Evolutionary conservation across 805 yeast species (phyloP).

Genomic region (Saccharomycopsis oosterbeekiorum): DNA sequence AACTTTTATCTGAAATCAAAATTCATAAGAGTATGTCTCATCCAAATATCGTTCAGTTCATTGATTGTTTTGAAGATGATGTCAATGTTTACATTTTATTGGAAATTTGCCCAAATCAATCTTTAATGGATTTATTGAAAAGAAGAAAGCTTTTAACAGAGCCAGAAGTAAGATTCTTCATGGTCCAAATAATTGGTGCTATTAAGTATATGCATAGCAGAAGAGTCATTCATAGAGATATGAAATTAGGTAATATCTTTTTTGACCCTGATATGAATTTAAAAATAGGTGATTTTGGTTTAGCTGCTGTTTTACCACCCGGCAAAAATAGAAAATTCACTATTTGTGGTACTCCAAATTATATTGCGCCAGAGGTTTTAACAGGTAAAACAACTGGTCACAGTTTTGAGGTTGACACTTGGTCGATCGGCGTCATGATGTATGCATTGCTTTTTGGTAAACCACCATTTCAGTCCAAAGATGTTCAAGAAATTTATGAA

Average conservation of each 20-base stretch:
- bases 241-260: slow-evolving; percentile 91
- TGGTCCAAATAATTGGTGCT: slow-evolving; percentile 92
- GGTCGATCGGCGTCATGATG: slow-evolving; percentile 97
- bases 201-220: slow-evolving; percentile 85
- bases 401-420: slow-evolving; percentile 87
- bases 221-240: slow-evolving; percentile 90
- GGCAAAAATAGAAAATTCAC: slow-evolving; percentile 74
- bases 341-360: slow-evolving; percentile 97
- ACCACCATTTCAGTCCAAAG: slow-evolving; percentile 97
- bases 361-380: slow-evolving; percentile 95
- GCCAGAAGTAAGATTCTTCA: slow-evolving; percentile 82
- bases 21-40: slow-evolving; percentile 87
- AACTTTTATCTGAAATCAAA: slow-evolving; percentile 85
- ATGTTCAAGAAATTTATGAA: slow-evolving; percentile 85
- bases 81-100: slow-evolving; percentile 84
- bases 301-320: slow-evolving; percentile 85
- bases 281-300: slow-evolving; percentile 95
- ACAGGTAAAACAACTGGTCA: slow-evolving; percentile 85
- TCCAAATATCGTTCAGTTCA: slow-evolving; percentile 81
- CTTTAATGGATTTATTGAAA: slow-evolving; percentile 85
- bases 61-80: slow-evolving; percentile 96
- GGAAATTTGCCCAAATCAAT: slow-evolving; percentile 92
- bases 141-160: slow-evolving; percentile 78
- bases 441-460: slow-evolving; percentile 87
- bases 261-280: slow-evolving; percentile 89